Percentiles rank a stretch among this genome's conserved stretches.
phyloP scores from a whole-genome alignment of 768 basidiomycete genomes.

The Fomitopsis serialis region DNA sequence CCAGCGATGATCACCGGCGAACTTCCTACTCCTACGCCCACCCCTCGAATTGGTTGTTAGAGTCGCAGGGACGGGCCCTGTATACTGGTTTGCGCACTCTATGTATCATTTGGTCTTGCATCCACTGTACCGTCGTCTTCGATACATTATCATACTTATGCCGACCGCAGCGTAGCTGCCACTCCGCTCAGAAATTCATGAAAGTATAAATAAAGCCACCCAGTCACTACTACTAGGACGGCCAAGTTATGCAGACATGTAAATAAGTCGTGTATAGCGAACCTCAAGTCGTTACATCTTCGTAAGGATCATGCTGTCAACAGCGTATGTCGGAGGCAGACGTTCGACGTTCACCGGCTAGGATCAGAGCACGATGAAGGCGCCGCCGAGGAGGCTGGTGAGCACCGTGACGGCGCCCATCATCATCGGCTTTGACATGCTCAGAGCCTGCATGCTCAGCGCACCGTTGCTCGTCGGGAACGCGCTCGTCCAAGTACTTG shows the following conservation, averaged over 20 bases:
- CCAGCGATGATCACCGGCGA: slow-evolving; percentile 14
- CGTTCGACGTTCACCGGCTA: not conserved
- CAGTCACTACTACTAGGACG: not conserved
- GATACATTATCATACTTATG: not conserved
- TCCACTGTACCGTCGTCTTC: not conserved
- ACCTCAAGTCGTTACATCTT: not conserved
- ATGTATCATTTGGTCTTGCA: no score
- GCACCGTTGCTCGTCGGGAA: slow-evolving; percentile 9
- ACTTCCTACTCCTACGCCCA: slow-evolving; percentile 17
- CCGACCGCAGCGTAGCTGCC: not conserved
- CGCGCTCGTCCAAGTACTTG: not conserved
- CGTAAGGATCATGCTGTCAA: not conserved
- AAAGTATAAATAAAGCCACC: not conserved
- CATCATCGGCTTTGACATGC: slow-evolving; percentile 7
- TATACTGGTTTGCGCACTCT: not conserved
- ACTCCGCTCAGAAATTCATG: not conserved
- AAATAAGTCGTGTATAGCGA: not conserved
- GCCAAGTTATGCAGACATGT: not conserved
- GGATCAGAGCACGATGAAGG: slow-evolving; percentile 13
- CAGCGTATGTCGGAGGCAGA: not conserved
- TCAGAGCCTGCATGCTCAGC: not conserved
- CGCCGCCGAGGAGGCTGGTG: slow-evolving; percentile 14
- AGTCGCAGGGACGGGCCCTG: not conserved
- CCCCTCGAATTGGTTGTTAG: not conserved
- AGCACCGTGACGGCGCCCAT: slow-evolving; percentile 12